Evolutionary conservation across 352 stramenopile species (phyloP).

Genomic region (Phytophthora pseudosyringae): DNA sequence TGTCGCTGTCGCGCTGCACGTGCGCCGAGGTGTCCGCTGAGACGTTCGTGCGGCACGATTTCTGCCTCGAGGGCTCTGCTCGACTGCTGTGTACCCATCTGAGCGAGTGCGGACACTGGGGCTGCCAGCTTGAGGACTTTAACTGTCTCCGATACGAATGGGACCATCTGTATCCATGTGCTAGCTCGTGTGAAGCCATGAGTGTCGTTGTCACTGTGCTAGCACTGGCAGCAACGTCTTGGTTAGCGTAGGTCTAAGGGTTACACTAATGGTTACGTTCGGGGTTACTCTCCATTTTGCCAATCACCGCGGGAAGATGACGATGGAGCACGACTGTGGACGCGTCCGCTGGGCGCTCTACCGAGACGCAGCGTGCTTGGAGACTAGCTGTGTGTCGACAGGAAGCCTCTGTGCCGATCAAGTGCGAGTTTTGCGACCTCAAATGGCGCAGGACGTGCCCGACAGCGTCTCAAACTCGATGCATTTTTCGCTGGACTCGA

Average conservation of each 20-base stretch:
- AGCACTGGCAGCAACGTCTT: conserved; percentile 16
- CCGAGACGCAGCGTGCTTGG: conserved; percentile 19
- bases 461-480: conserved; percentile 12
- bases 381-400: conserved; percentile 18
- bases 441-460: background rate
- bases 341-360: conserved; percentile 46
- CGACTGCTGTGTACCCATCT: conserved; percentile 87
- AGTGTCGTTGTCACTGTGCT: conserved; percentile 21
- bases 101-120: conserved; percentile 89
- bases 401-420: conserved; percentile 31
- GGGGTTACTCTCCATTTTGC: conserved; percentile 20
- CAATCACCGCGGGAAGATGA: conserved; percentile 16
- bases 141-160: conserved; percentile 93
- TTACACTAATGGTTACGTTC: conserved; percentile 29
- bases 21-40: conserved; percentile 84
- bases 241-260: conserved; percentile 28
- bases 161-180: conserved; percentile 72
- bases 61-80: conserved; percentile 83
- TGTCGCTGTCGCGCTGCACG: conserved; percentile 75
- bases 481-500: conserved; percentile 16
- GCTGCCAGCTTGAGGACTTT: conserved; percentile 88
- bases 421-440: conserved; percentile 5
- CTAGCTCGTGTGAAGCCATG: conserved; percentile 12
- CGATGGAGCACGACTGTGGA: conserved; percentile 5
- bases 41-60: conserved; percentile 73